A percentile compares a stretch with the other conserved stretches of the same genome.
Evolutionary conservation across 2,329 filamentous ascomycete species (phyloP).

Genomic region (Geosmithia putterillii): DNA sequence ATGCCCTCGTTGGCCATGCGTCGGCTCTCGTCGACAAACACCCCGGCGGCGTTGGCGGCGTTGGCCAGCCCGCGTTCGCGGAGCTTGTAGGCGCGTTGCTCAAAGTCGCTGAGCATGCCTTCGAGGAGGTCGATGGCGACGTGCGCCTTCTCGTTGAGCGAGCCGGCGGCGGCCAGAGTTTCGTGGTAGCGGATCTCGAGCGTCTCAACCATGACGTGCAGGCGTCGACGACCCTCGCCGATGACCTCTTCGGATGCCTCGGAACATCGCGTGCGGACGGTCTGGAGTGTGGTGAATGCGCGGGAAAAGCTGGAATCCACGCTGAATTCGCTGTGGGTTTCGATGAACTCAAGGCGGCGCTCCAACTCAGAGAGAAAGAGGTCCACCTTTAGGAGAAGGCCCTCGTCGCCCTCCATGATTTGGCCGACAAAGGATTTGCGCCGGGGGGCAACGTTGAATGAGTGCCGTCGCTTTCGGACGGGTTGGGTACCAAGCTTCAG

Average conservation of each 20-base stretch:
- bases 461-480: slow-evolving; percentile 37
- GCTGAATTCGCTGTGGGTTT: slow-evolving; percentile 73
- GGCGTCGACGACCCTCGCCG: slow-evolving; percentile 70
- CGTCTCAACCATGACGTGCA: slow-evolving; percentile 85
- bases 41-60: slow-evolving; percentile 53
- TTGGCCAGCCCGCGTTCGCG: slow-evolving; percentile 62
- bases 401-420: slow-evolving; percentile 51
- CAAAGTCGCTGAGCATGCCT: slow-evolving; percentile 72
- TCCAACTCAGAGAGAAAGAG: slow-evolving; percentile 78
- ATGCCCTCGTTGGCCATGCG: slow-evolving; percentile 72
- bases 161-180: slow-evolving; percentile 71
- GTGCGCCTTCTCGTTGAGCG: slow-evolving; percentile 81
- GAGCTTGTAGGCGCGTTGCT: slow-evolving; percentile 68
- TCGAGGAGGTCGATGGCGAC: slow-evolving; percentile 82
- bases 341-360: slow-evolving; percentile 74
- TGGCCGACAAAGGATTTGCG: slow-evolving; percentile 47
- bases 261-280: slow-evolving; percentile 78
- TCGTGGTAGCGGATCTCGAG: slow-evolving; percentile 81
- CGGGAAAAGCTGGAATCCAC: slow-evolving; percentile 75
- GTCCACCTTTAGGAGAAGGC: slow-evolving; percentile 55
- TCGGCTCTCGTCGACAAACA: slow-evolving; percentile 65
- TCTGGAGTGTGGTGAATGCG: slow-evolving; percentile 75
- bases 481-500: slow-evolving; percentile 13
- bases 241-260: slow-evolving; percentile 84
- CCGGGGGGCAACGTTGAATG: slow-evolving; percentile 41